Base-by-base conservation (phyloP, 192 early-diverging fungal species). In the Tieghemiomyces parasiticus region DNA sequence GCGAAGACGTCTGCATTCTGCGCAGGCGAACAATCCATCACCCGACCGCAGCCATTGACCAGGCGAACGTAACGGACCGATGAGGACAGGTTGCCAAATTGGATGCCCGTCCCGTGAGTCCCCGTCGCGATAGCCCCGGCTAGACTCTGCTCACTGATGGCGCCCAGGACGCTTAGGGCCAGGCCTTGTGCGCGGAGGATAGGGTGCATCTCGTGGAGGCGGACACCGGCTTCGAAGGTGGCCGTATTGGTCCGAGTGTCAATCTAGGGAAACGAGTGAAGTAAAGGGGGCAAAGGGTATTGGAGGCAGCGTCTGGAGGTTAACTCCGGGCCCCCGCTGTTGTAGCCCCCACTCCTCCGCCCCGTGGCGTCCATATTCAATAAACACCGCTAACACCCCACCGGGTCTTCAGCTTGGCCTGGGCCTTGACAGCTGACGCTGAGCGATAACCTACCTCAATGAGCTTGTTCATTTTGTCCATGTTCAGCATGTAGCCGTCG, bases 61-160 rank as follows among this genome's bases (percentile, higher is more conserved):
- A 89, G 55, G 0, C 82, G 83, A 47, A 89, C 42, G 2, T 54
- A 46, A 1, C 58, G 70, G 62, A 89, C 78, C 63, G 72, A 65
- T 0, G 78, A 72, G 56, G 81, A 81, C 28, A 84, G 32, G 30
- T 77, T 76, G 16, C 77, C 71, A 51, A 71, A 89, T 28, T 74
- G 68, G 20, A 78, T 72, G 10, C 86, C 86, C 10, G 82, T 81
- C 12, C 86, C 83, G 64, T 86, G 86, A 10, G 83, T 81, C 3
- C 84, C 84, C 1, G 86, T 86, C 3, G 81, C 75, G 46, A 86
- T 86, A 0, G 79, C 71, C 9, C 86, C 84, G n/a, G 79, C 81
- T 1, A 86, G 65, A 59, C 76, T 81, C 61, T 86, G 84, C 46
- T 89, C 86, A 3, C 83, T 85, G 54, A 89, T 86, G 20, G 83